Evolutionary conservation across 805 yeast species (phyloP).

Genomic region (Saccharomycopsis synnaedendra): DNA sequence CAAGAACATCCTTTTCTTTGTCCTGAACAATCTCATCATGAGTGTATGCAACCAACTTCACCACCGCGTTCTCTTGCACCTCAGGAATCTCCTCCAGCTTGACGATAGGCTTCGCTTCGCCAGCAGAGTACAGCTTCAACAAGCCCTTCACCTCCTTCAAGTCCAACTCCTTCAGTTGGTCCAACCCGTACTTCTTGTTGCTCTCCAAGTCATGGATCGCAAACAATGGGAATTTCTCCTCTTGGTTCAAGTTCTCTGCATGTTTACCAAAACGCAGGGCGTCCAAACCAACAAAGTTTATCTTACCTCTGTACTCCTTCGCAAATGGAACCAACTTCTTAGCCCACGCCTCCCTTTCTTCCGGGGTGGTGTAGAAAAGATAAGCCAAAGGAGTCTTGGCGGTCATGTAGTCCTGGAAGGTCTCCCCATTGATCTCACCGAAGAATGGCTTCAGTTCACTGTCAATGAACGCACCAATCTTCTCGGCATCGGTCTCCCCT

Average conservation of each 20-base stretch:
- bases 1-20: conserved; percentile 56
- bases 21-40: conserved; percentile 60
- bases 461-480: conserved; percentile 37
- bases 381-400: conserved; percentile 75
- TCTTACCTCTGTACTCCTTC: conserved; percentile 62
- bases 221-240: conserved; percentile 80
- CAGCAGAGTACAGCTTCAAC: conserved; percentile 51
- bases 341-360: conserved; percentile 48
- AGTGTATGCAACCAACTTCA: conserved; percentile 72
- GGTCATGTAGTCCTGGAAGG: conserved; percentile 64
- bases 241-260: conserved; percentile 75
- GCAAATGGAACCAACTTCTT: conserved; percentile 51
- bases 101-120: conserved; percentile 57
- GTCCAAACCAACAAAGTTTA: conserved; percentile 84
- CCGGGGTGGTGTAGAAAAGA: conserved; percentile 66
- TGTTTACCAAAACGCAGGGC: conserved; percentile 74
- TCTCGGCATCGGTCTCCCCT: conserved; percentile 23
- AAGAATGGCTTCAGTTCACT: conserved; percentile 69
- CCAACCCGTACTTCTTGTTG: conserved; percentile 69
- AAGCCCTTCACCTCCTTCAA: conserved; percentile 46
- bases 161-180: conserved; percentile 45
- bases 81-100: conserved; percentile 86
- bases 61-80: conserved; percentile 62
- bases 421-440: conserved; percentile 77
- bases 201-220: conserved; percentile 64